Evolutionary conservation across 371 early-diverging fungal genomes (phyloP).

Genomic region (Mucor piriformis): DNA sequence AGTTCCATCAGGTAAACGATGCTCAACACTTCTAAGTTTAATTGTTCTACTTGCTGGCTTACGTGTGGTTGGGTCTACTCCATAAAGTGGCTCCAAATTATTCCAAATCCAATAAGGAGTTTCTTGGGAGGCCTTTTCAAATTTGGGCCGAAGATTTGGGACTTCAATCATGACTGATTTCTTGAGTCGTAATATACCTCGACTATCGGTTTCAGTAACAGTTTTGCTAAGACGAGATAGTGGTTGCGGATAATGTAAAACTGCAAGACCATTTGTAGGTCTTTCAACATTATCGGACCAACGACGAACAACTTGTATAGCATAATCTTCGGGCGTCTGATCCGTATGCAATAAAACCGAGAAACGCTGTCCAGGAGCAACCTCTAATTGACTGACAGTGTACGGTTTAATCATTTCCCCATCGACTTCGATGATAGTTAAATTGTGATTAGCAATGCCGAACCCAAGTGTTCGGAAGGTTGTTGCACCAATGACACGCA

Average conservation of each 20-base stretch:
- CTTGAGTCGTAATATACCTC: background rate
- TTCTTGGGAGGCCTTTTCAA: slow-evolving; percentile 21
- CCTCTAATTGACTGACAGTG: slow-evolving; percentile 30
- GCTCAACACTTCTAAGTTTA: slow-evolving; percentile 29
- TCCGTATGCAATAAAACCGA: slow-evolving; percentile 40
- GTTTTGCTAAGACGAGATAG: background rate
- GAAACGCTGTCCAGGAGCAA: slow-evolving; percentile 50
- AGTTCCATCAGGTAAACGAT: slow-evolving; percentile 15
- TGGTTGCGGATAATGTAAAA: slow-evolving; percentile 27
- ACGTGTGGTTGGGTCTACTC: slow-evolving; percentile 34
- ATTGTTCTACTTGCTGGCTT: slow-evolving; percentile 31
- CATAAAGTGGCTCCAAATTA: slow-evolving; percentile 35
- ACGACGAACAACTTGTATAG: slow-evolving; percentile 30
- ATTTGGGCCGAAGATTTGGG: slow-evolving; percentile 18
- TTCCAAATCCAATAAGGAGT: slow-evolving; percentile 41
- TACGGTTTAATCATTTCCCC: slow-evolving; percentile 43
- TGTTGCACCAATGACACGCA: slow-evolving; percentile 48
- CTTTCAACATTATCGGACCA: slow-evolving; percentile 37
- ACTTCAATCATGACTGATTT: background rate
- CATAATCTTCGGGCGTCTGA: slow-evolving; percentile 28
- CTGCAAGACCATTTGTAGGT: slow-evolving; percentile 36
- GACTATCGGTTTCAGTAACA: background rate
- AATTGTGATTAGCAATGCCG: slow-evolving; percentile 40
- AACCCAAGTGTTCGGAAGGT: slow-evolving; percentile 46
- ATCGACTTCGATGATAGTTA: slow-evolving; percentile 54